Evolutionary conservation across 192 early-diverging fungal genomes (phyloP).

Genomic region (Umbelopsis isabellina): DNA sequence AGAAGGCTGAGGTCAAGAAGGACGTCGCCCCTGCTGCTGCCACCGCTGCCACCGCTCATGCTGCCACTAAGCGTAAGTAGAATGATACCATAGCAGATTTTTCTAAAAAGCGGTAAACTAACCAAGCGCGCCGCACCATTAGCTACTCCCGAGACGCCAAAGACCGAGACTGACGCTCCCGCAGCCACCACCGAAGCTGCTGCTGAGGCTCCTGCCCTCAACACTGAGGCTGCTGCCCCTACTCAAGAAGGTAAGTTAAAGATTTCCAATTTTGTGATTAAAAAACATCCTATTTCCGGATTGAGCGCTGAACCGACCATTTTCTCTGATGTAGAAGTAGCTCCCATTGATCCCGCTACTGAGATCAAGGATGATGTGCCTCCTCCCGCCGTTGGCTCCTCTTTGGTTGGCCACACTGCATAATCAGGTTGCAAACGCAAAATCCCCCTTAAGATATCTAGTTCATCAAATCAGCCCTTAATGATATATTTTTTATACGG

Average conservation of each 20-base stretch:
- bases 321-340: neutral
- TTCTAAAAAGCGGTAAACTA: no score
- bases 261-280: neutral
- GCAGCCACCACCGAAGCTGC: neutral
- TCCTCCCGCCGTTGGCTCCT: neutral
- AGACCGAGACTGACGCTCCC: conserved; percentile 7
- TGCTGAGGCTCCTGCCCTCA: neutral
- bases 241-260: neutral
- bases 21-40: neutral
- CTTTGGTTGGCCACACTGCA: neutral
- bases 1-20: conserved; percentile 7
- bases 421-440: neutral
- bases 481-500: conserved; percentile 21
- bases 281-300: neutral
- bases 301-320: neutral
- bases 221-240: neutral
- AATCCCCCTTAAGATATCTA: conserved; percentile 16
- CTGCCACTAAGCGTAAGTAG: conserved; percentile 19
- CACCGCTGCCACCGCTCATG: neutral
- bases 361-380: conserved; percentile 10
- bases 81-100: no score
- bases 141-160: conserved; percentile 11
- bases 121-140: no score
- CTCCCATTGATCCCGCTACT: conserved; percentile 5
- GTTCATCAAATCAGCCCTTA: conserved; percentile 9